Evolutionary conservation across 1,139 yeast species (phyloP).

Genomic region (Magnusiomyces magnusii): DNA sequence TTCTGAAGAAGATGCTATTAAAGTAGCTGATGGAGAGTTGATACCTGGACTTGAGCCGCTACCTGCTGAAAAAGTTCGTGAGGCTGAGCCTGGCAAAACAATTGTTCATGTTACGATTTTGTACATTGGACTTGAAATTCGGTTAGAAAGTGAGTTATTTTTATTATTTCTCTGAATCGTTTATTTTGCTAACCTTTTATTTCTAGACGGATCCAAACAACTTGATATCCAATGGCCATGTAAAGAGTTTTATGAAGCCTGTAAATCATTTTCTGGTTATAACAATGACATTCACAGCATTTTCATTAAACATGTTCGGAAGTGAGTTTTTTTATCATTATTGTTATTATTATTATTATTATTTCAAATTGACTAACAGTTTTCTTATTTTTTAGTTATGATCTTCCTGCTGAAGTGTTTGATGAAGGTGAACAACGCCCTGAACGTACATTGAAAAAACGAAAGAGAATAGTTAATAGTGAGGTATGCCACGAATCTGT

Average conservation of each 20-base stretch:
- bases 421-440: conserved; percentile 53
- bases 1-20: conserved; percentile 45
- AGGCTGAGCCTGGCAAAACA: conserved; percentile 30
- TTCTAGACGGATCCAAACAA: conserved; percentile 35
- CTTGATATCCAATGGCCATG: conserved; percentile 89
- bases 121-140: conserved; percentile 71
- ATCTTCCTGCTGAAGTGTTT: conserved; percentile 79
- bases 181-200: neutral
- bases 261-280: conserved; percentile 65
- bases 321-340: conserved; percentile 27
- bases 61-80: conserved; percentile 25
- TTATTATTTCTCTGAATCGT: neutral
- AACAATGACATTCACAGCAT: conserved; percentile 49
- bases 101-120: conserved; percentile 61
- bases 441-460: conserved; percentile 1
- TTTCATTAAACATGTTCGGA: conserved; percentile 67
- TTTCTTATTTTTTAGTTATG: conserved; percentile 41
- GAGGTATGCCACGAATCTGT: conserved; percentile 2
- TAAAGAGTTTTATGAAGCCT: conserved; percentile 72
- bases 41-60: conserved; percentile 16
- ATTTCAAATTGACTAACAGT: conserved; percentile 34
- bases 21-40: conserved; percentile 43
- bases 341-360: neutral
- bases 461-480: neutral
- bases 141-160: conserved; percentile 37